Evolutionary conservation across 345 rosid species (phyloP), one percentile per base, ranked within the genome.

Genomic region (Lepidium africanum): DNA sequence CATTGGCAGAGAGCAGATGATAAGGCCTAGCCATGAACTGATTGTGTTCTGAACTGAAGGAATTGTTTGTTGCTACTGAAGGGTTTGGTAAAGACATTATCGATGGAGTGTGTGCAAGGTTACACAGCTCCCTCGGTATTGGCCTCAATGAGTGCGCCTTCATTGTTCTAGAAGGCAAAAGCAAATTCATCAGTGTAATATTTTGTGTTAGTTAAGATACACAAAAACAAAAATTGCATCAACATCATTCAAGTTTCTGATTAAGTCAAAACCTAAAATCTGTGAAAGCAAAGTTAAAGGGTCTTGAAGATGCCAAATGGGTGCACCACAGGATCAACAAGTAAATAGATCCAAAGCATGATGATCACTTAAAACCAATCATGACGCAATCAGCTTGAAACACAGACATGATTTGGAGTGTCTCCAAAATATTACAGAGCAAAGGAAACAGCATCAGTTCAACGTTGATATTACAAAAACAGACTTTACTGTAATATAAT

Each of bases 141-240:
- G 92, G 67, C 65, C 84, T 87, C 46, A 82, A 70, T 42, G 83
- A 86, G 7, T 82, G 83, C 56, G 82, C 88, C 71, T 84, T 85
- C 95, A 89, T 92, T 57, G 43, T 71, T 59, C 23, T 74, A 73
- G 36, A 56, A 66, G 74, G 60, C 41, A 27, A 50, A 17, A 19
- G 35, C 11, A 70, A 15, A 68, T n/a, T 3, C 33, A 11, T 11
- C 1, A 5, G 37, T 41, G 35, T 64, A 11, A 40, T 19, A 60
- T 27, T 25, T 51, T 8, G 43, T n/a, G 16, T 47, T 4, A 35
- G 6, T 12, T 15, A 43, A 15, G 65, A 9, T 19, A 43, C 42
- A 45, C 5, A 62, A 21, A 63, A 27, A 30, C 0, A 51, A 21
- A 63, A 27, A 30, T 3, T 25, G 35, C 7, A 59, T 41, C 12